Conservation (phyloP, 805 yeast species). For the Yarrowia sp. region DNA sequence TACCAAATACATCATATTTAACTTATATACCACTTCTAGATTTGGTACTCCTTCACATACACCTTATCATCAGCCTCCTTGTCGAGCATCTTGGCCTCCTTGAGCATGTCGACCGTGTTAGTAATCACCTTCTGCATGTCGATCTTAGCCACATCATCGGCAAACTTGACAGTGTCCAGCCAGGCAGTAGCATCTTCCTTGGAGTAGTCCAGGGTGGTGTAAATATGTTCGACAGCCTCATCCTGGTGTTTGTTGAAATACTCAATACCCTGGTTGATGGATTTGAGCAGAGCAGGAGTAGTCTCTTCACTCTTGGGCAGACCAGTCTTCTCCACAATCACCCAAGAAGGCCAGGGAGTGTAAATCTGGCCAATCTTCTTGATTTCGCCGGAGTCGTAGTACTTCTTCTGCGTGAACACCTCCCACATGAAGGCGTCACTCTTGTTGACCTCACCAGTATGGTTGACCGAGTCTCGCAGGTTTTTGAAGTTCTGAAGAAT, state of each 20-base stretch:
- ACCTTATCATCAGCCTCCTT: constrained; percentile 42
- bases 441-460: constrained; percentile 53
- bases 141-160: constrained; percentile 57
- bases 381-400: constrained; percentile 80
- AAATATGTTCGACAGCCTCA: constrained; percentile 71
- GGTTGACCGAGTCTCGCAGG: constrained; percentile 80
- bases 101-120: constrained; percentile 64
- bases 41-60: constrained; percentile 39
- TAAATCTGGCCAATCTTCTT: constrained; percentile 84
- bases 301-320: constrained; percentile 44
- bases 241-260: constrained; percentile 67
- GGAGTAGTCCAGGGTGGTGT: constrained; percentile 73
- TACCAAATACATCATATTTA: no score
- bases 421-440: constrained; percentile 97
- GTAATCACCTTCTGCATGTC: constrained; percentile 57
- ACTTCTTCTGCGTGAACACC: constrained; percentile 84
- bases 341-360: constrained; percentile 99
- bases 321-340: constrained; percentile 62
- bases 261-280: constrained; percentile 69
- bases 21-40: not conserved
- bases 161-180: constrained; percentile 78
- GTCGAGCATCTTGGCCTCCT: constrained; percentile 66
- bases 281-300: constrained; percentile 55
- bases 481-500: constrained; percentile 72
- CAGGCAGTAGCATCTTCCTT: constrained; percentile 80